Evolutionary conservation across 2,329 filamentous ascomycete species (phyloP), one percentile per base, ranked within the genome.

Genomic region (Microcyclosporella mali): DNA sequence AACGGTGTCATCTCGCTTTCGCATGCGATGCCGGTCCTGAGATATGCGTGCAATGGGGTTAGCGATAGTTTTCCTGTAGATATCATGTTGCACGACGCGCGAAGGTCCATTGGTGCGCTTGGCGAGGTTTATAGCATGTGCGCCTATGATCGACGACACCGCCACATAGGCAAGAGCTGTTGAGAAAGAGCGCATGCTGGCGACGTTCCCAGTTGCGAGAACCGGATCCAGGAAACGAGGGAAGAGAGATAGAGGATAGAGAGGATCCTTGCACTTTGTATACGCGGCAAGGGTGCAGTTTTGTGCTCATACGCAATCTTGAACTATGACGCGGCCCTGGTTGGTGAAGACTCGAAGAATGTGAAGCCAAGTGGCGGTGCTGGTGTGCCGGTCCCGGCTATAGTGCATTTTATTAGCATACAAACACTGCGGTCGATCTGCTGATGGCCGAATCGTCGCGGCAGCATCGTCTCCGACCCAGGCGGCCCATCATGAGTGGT

Each of bases 51-150:
- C 4, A 69, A 74, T 46, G 2, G 72, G 73, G 51, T 76, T 65
- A 2, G 49, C 32, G 21, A 74, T 59, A 45, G 69, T 52, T 45
- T 65, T 69, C 32, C 75, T 70, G 50, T 74, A 64, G 32, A 77
- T 75, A 40, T 73, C 68, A 40, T 77, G 64, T 11, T 67, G 59
- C 15, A 78, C 61, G 11, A 75, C 73, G 37, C 62, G 64, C 3
- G 73, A 71, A n/a, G 55, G 45, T 40, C 46, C 50, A 40, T 58
- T 55, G 16, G 40, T 39, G 46, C 57, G 53, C 39, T 57, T 55
- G 33, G 56, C 46, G 19, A 62, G 47, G 27, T 50, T 56, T 34
- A 63, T 56, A 10, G 60, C 58, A 40, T 53, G 46, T 15, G 47
- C 48, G 43, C 49, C 50, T 29, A 57, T 45, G 35, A 43, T 49